These are phyloP conservation scores for Ascochyta pisi DNA, from an alignment of 2,329 filamentous ascomycete genomes.

Conservation along the genomic window DNA sequence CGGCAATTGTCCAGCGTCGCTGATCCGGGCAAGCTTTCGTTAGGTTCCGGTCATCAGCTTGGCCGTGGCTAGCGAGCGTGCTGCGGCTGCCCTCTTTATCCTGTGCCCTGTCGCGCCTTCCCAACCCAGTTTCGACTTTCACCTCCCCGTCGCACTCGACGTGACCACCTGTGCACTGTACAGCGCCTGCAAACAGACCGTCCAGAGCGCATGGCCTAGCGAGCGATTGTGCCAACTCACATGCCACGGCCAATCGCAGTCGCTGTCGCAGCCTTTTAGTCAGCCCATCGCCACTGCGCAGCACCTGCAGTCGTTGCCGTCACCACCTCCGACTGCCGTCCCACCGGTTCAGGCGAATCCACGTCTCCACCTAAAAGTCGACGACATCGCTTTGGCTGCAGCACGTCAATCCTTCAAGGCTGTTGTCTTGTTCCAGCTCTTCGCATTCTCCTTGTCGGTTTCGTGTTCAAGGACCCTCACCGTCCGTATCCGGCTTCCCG, in stretches of 20 bases:
- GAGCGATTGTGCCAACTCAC: constrained; percentile 21
- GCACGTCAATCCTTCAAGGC: background rate
- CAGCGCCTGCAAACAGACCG: constrained; percentile 15
- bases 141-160: constrained; percentile 12
- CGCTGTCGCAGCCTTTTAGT: constrained; percentile 17
- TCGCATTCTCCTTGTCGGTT: constrained; percentile 4
- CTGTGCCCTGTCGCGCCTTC: constrained; percentile 13
- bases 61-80: constrained; percentile 14
- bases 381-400: constrained; percentile 3
- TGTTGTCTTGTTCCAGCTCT: constrained; percentile 2
- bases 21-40: constrained; percentile 16
- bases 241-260: constrained; percentile 22
- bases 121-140: constrained; percentile 13
- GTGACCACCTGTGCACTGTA: constrained; percentile 14
- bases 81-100: constrained; percentile 15
- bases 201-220: constrained; percentile 34
- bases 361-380: constrained; percentile 10
- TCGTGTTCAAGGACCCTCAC: constrained; percentile 8
- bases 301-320: constrained; percentile 32
- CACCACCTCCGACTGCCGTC: constrained; percentile 25
- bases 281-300: constrained; percentile 33
- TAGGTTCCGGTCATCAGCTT: constrained; percentile 14
- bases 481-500: constrained; percentile 14
- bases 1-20: constrained; percentile 14
- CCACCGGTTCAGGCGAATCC: constrained; percentile 12